phyloP scores from a whole-genome alignment of 257 asterid species.

The Misopates orontium region DNA sequence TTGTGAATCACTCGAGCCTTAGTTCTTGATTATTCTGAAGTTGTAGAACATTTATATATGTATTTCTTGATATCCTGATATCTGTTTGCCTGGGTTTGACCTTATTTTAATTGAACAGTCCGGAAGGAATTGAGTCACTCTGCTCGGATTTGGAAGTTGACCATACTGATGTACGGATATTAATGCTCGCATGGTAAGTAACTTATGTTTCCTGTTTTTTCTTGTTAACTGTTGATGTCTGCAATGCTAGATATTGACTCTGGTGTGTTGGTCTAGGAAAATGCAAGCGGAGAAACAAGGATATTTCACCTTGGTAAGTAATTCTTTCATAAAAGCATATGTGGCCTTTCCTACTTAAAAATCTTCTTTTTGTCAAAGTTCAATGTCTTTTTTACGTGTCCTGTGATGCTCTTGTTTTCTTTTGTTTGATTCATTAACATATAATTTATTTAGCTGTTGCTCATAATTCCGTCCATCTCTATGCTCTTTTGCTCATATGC shows the following conservation, averaged over 20 bases:
- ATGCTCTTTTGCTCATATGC: neutral
- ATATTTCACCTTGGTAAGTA: conserved; percentile 76
- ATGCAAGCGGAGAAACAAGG: conserved; percentile 93
- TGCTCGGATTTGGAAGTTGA: conserved; percentile 80
- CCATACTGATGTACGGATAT: conserved; percentile 76
- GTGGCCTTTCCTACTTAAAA: neutral
- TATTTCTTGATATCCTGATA: conserved; percentile 15
- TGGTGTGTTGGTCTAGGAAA: conserved; percentile 59
- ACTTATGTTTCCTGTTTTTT: conserved; percentile 5
- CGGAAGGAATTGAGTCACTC: conserved; percentile 85
- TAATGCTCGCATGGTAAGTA: conserved; percentile 87
- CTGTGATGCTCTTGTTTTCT: neutral
- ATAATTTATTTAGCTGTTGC: neutral
- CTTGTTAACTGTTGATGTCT: too few relatives aligned
- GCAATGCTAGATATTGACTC: conserved; percentile 25
- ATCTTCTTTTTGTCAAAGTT: neutral
- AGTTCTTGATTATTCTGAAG: neutral
- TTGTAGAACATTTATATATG: conserved; percentile 6
- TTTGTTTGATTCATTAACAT: too few relatives aligned
- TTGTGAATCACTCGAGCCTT: neutral
- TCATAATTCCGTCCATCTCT: neutral
- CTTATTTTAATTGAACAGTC: conserved; percentile 48
- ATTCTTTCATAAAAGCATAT: conserved; percentile 9
- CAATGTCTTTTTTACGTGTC: neutral
- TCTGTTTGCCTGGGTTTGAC: conserved; percentile 24